Evolutionary conservation across 371 early-diverging fungal genomes (phyloP).

Genomic region (Mucor racemosus): DNA sequence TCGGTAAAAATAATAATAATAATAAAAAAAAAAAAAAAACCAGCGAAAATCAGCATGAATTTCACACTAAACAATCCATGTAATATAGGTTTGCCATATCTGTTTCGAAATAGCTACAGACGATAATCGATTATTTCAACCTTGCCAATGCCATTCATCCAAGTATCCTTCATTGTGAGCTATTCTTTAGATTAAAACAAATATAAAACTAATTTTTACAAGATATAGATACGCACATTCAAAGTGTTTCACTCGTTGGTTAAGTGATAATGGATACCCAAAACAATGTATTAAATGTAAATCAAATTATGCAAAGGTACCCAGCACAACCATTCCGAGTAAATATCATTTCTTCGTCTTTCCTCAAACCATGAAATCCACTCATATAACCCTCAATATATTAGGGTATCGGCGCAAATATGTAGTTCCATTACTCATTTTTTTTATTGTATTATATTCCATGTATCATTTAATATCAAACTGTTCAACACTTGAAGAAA

Average conservation of each 20-base stretch:
- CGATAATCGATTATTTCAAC: not conserved
- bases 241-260: slow-evolving; percentile 14
- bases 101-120: not conserved
- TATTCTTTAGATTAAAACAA: not conserved
- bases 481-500: not conserved
- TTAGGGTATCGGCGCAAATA: not conserved
- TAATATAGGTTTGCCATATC: slow-evolving; percentile 4
- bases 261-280: slow-evolving; percentile 1
- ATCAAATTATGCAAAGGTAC: slow-evolving; percentile 1
- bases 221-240: slow-evolving; percentile 13
- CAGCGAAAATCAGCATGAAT: not conserved
- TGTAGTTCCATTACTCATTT: not conserved
- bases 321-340: not conserved
- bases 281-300: slow-evolving; percentile 13
- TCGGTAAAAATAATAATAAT: not conserved
- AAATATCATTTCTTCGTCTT: not conserved
- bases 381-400: too few relatives aligned
- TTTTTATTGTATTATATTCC: not conserved
- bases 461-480: not conserved
- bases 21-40: too few relatives aligned
- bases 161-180: not conserved
- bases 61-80: not conserved
- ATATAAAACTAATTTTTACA: not conserved
- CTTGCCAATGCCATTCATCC: slow-evolving; percentile 2
- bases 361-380: too few relatives aligned